Evolutionary conservation across 1,139 yeast genomes (phyloP).

Genomic region (Candida albicans): DNA sequence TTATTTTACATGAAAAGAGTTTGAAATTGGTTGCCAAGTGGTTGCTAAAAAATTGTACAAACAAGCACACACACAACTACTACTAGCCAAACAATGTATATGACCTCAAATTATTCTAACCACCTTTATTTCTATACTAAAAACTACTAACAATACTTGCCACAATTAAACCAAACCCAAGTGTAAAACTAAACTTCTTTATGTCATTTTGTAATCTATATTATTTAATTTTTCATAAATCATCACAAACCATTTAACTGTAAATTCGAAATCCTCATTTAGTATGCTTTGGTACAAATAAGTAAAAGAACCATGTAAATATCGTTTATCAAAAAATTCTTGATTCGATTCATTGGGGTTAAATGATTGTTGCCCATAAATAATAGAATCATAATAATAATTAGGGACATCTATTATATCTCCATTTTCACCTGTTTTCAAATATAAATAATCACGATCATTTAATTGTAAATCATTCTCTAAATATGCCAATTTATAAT

Average conservation of each 20-base stretch:
- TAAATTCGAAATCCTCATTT: constrained; percentile 24
- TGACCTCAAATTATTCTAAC: background rate
- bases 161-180: too few species aligned
- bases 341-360: constrained; percentile 5
- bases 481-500: constrained; percentile 51
- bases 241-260: constrained; percentile 30
- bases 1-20: too few species aligned
- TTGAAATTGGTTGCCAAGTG: constrained; percentile 6
- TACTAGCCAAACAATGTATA: too few species aligned
- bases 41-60: constrained; percentile 2
- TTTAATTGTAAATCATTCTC: constrained; percentile 37
- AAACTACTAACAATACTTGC: background rate
- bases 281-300: constrained; percentile 26
- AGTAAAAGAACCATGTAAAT: constrained; percentile 23
- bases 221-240: constrained; percentile 28
- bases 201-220: constrained; percentile 16
- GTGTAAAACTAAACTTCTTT: constrained; percentile 1
- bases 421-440: constrained; percentile 11
- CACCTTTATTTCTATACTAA: background rate
- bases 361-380: constrained; percentile 13
- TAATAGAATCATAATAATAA: constrained; percentile 14
- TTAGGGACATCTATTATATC: constrained; percentile 4
- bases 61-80: too few species aligned
- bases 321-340: constrained; percentile 9
- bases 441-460: constrained; percentile 24